Conservation (phyloP, 495 filamentous ascomycete species). For the Penicillium bialowiezense region DNA sequence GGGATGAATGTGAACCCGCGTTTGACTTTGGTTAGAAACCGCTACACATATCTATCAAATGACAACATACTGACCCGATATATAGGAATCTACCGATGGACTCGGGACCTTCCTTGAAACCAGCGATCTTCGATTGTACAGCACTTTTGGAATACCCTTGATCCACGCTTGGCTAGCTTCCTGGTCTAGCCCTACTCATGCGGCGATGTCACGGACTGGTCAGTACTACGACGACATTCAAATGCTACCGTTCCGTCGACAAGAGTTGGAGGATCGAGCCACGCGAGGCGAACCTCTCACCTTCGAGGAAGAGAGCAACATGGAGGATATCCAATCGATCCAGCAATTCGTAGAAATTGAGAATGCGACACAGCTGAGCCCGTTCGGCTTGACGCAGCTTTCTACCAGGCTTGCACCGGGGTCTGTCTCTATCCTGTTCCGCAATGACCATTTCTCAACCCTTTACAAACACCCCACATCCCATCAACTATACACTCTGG, state of each 20-base stretch:
- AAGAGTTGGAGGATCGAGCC: conserved; percentile 82
- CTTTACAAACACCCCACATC: conserved; percentile 78
- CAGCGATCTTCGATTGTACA: conserved; percentile 78
- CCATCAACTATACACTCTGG: conserved; percentile 67
- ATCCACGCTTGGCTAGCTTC: conserved; percentile 92
- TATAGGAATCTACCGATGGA: conserved; percentile 44
- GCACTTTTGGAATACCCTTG: conserved; percentile 80
- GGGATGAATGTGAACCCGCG: conserved; percentile 98
- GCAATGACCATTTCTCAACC: conserved; percentile 96
- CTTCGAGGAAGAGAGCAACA: conserved; percentile 64
- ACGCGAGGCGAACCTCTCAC: conserved; percentile 48
- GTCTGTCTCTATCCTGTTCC: conserved; percentile 82
- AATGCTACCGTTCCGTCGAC: conserved; percentile 79
- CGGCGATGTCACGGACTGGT: conserved; percentile 67
- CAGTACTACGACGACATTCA: conserved; percentile 87
- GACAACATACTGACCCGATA: conserved; percentile 20
- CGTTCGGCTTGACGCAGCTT: conserved; percentile 73
- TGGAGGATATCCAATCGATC: conserved; percentile 78
- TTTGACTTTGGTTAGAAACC: conserved; percentile 54
- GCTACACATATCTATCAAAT: background rate
- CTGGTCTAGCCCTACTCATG: conserved; percentile 57
- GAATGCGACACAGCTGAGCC: conserved; percentile 83
- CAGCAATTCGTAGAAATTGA: conserved; percentile 69
- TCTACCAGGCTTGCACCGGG: conserved; percentile 63
- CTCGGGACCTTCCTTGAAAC: conserved; percentile 77